These are phyloP conservation scores for Athelia psychrophila DNA, from an alignment of 1,284 basidiomycete genomes.

Conservation along the genomic window DNA sequence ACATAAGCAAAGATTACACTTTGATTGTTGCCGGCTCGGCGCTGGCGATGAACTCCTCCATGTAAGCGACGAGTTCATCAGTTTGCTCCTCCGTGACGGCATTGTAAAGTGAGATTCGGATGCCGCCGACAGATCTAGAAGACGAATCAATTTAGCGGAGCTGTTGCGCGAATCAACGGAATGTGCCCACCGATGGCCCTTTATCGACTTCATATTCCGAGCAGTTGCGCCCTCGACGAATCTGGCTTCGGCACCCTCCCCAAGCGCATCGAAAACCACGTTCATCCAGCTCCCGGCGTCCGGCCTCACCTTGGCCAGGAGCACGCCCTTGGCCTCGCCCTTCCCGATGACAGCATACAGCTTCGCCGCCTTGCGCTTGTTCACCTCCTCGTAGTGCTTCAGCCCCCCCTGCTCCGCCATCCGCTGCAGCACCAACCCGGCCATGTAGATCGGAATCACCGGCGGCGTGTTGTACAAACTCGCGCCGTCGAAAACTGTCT, in stretches of 20 bases:
- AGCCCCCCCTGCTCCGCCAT: conserved; percentile 74
- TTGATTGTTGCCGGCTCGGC: not conserved
- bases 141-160: not conserved
- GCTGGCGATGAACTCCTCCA: conserved; percentile 47
- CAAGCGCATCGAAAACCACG: conserved; percentile 77
- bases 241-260: conserved; percentile 62
- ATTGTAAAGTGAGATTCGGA: conserved; percentile 94
- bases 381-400: conserved; percentile 62
- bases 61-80: conserved; percentile 60
- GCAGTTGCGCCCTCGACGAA: conserved; percentile 82
- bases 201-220: conserved; percentile 79
- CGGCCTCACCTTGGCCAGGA: conserved; percentile 66
- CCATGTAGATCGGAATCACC: conserved; percentile 90
- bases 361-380: conserved; percentile 70
- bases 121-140: conserved; percentile 43
- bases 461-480: conserved; percentile 97
- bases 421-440: conserved; percentile 82
- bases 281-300: conserved; percentile 92
- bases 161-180: conserved; percentile 51
- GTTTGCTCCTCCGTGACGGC: conserved; percentile 84
- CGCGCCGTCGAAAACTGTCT: conserved; percentile 74
- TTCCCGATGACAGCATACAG: conserved; percentile 72
- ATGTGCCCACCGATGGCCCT: conserved; percentile 85
- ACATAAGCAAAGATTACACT: too few relatives aligned
- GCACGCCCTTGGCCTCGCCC: conserved; percentile 68